Base-by-base conservation (phyloP, 768 basidiomycete genomes). In the Thelephora aurantiotincta region DNA sequence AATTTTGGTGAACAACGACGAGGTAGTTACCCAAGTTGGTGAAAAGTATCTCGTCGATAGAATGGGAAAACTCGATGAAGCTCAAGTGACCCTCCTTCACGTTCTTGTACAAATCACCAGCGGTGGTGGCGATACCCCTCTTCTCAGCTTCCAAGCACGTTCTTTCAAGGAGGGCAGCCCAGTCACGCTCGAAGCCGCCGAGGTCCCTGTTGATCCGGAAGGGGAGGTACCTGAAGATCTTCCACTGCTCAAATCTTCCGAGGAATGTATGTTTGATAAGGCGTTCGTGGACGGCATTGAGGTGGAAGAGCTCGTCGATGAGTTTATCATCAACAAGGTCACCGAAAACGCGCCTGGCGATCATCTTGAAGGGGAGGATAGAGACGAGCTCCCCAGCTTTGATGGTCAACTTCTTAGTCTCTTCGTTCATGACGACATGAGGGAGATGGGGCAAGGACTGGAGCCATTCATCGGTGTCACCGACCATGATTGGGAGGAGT, bases 311-410 rank as follows among this genome's bases (percentile, higher is more conserved):
- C 46, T 47, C 46, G 26, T 36, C 14, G 35, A 47, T 33, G 20
- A 43, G 33, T 33, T 47, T 16, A 16, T 47, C 46, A 33, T 47
- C 46, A 11, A 47, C 14, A 11, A 18, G 26, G 7, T 47, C 46
- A 33, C 46, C 46, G 35, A 47, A 47, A 19, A 47, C 18, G 13
- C 46, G 11, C 11, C 46, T 33, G 19, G 46, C 46, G 23, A 47
- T 47, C 46, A 47, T 47, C 46, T 47, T 47, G 16, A 47, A 47
- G 18, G 46, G 46, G 13, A 47, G 34, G 18, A 33, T 34, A 33
- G 46, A 47, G 16, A 33, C 30, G 20, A 47, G 35, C 11, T 47
- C 46, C 23, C 13, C 46, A 6, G 46, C 26, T 36, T 43, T 35
- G 34, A 47, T 47, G 11, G 13, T 13, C 23, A 47, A 23, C 14